These are phyloP conservation scores for Candolleomyces aberdarensis DNA, from an alignment of 768 basidiomycete genomes.

Conservation along the genomic window DNA sequence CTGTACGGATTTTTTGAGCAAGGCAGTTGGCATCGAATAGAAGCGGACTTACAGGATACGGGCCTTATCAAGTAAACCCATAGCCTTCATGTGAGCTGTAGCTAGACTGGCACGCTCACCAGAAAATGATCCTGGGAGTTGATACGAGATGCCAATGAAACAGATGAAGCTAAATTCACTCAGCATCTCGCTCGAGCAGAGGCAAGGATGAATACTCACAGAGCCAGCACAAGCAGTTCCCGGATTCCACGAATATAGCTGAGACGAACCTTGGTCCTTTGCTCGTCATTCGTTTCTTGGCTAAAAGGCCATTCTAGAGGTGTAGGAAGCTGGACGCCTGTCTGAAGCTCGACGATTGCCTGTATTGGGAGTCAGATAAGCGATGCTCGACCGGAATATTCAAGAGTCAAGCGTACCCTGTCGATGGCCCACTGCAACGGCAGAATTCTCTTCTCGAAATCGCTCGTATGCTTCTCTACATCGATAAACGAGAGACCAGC, in stretches of 20 bases:
- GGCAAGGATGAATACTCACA: conserved; percentile 37
- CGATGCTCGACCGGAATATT: neutral
- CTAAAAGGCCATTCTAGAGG: conserved; percentile 76
- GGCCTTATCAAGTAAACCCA: conserved; percentile 74
- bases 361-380: conserved; percentile 19
- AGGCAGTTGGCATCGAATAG: neutral
- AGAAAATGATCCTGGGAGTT: conserved; percentile 68
- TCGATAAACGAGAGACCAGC: conserved; percentile 62
- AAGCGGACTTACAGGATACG: conserved; percentile 47
- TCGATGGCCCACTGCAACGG: conserved; percentile 81
- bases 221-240: conserved; percentile 59
- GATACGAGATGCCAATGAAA: conserved; percentile 74
- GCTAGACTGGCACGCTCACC: conserved; percentile 62
- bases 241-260: conserved; percentile 64
- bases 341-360: conserved; percentile 71
- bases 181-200: neutral
- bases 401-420: conserved; percentile 37
- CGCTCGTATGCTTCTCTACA: conserved; percentile 61
- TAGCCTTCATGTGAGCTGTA: conserved; percentile 73
- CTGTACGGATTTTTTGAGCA: conserved; percentile 29
- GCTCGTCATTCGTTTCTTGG: conserved; percentile 62
- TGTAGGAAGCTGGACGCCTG: conserved; percentile 50
- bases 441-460: conserved; percentile 63
- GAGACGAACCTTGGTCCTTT: conserved; percentile 50
- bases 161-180: conserved; percentile 51